Base-by-base conservation (phyloP, 1,139 yeast species). In the Ogataea hybrid region DNA sequence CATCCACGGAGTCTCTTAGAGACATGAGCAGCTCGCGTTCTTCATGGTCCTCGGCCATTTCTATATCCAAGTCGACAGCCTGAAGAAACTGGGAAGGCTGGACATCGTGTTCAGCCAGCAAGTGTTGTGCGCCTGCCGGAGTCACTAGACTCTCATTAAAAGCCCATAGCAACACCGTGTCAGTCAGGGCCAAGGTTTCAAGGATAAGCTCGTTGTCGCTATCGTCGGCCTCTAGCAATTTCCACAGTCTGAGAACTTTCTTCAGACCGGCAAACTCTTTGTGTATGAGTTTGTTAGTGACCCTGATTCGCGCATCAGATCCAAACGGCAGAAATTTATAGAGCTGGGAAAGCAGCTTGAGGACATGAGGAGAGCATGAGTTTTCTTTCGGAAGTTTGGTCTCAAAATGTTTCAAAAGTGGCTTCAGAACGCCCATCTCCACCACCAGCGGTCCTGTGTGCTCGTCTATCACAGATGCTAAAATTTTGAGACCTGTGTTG, bases 241-340 rank as follows among this genome's bases (percentile, higher is more conserved):
- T 17, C 25, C 41, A 35, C 25, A 44, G 41, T 28, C 38, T 21
- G 16, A 51, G 16, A 8, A 51, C 9, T 31, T 42, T 47, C 15
- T 32, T 20, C 25, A 50, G 22, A 16, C 41, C 39, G 6, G 37
- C 22, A 22, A 22, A 46, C 16, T 49, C 49, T 17, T 52, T 52
- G 28, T 46, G 43, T 6, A 44, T 21, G n/a, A 54, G 22, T 25
- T 54, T 54, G 33, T 53, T 52, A 14, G 53, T 28, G 15, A 55
- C 28, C 25, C 59, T 38, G 7, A 53, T 37, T 27, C 54, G 44
- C 32, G 52, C 56, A 36, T 46, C 52, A 2, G 55, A 45, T 2
- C 46, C 48, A 28, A 52, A 38, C 2, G 52, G 46, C n/a, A 54
- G 45, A 31, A 30, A 39, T 22, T 47, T 46, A 37, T 53, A 46